phyloP scores from a whole-genome alignment of 2,329 filamentous ascomycete genomes.

The Emericellopsis cladophorae region DNA sequence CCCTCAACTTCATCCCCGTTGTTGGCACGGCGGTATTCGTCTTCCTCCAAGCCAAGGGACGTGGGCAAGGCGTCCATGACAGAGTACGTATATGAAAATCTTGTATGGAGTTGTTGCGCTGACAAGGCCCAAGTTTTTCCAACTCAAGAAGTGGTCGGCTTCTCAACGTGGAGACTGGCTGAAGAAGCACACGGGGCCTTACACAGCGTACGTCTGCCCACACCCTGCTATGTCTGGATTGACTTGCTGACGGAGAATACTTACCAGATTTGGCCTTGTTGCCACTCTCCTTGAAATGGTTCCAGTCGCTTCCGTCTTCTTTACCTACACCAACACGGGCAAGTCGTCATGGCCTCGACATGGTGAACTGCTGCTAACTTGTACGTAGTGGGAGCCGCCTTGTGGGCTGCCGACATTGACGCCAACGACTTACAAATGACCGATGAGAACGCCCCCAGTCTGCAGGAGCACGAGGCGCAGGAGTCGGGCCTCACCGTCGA shows the following conservation, averaged over 20 bases:
- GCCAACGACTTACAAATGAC: constrained; percentile 35
- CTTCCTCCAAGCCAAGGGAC: constrained; percentile 51
- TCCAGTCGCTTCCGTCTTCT: constrained; percentile 70
- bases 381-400: constrained; percentile 62
- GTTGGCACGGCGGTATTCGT: constrained; percentile 77
- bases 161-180: constrained; percentile 57
- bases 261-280: constrained; percentile 54
- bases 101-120: neutral
- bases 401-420: constrained; percentile 90
- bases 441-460: constrained; percentile 33
- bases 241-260: neutral
- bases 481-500: neutral
- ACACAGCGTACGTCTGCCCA: constrained; percentile 60
- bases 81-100: neutral
- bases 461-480: constrained; percentile 32
- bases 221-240: neutral
- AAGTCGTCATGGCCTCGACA: constrained; percentile 8
- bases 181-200: constrained; percentile 57
- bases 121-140: constrained; percentile 56
- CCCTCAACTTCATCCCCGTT: constrained; percentile 85
- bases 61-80: constrained; percentile 3
- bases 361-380: neutral
- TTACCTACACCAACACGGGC: constrained; percentile 80
- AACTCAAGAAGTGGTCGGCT: constrained; percentile 72
- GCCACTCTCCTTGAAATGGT: constrained; percentile 76